Base-by-base conservation (phyloP, 345 rosid species). In the Citrus sp. region DNA sequence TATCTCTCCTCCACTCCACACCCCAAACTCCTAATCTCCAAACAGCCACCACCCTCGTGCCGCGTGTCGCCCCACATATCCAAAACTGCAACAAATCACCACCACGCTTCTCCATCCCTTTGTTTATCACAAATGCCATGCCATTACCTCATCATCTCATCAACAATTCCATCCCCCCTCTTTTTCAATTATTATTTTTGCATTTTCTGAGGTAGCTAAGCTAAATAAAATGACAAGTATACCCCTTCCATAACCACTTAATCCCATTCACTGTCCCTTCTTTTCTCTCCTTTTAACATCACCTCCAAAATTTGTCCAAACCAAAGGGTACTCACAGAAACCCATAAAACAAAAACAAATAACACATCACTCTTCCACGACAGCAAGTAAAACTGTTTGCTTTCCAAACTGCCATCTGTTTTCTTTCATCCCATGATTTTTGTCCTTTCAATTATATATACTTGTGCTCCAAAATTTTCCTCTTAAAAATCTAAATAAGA, bases 81-180 rank as follows among this genome's bases (percentile, higher is more conserved):
- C 91, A 74, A 81, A 83, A 78, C 61, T 40, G 25, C 62, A 76
- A 71, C 76, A 69, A 82, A 80, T 70, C 46, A 79, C 86, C 86
- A 82, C 97, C 97, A 87, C 84, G 87, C 82, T 84, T 84, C 88
- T 80, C 90, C 95, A 86, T 86, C 37, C 88, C 88, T 69, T 46
- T 56, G 60, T 37, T 56, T 59, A 77, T 82, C 84, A 74, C 85
- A 66, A 70, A 74, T 77, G 81, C 85, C 85, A 85, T 87, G 91
- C 85, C 86, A 7, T 61, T 30, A 59, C 28, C 32, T 24, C 64
- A 37, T 66, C 69, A 34, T 8, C 89, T 80, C 89, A 77, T 92
- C 92, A 76, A 80, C 87, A 79, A 84, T 80, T 82, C 84, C 87
- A 77, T 81, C 60, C 77, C 75, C 59, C 0, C 5, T 3, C 10